Percentiles rank a stretch among this genome's conserved stretches.
phyloP scores from a whole-genome alignment of 495 filamentous ascomycete genomes.

The Friedmanniomyces simplex region DNA sequence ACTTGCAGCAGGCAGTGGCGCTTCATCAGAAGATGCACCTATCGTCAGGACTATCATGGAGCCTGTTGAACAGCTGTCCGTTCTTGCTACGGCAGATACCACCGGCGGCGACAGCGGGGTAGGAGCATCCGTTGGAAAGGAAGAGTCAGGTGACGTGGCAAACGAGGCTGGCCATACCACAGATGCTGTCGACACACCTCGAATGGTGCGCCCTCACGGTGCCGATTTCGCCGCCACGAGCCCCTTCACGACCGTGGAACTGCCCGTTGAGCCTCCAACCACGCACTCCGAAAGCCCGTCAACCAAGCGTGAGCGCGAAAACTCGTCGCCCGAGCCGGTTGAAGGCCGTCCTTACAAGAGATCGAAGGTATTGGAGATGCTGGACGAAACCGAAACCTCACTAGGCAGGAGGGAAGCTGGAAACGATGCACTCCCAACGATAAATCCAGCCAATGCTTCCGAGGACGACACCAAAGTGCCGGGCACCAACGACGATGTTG shows the following conservation, averaged over 20 bases:
- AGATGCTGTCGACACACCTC: neutral
- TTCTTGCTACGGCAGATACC: too few species aligned
- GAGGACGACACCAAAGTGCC: too few species aligned
- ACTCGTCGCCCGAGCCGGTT: neutral
- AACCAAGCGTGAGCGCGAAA: neutral
- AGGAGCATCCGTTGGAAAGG: neutral
- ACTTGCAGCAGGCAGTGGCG: neutral
- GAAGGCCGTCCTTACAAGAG: neutral
- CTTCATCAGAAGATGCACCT: neutral
- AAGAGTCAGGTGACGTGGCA: neutral
- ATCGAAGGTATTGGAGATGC: neutral
- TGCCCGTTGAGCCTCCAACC: neutral
- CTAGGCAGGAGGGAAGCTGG: neutral
- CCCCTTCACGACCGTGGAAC: too few species aligned
- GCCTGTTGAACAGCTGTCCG: too few species aligned
- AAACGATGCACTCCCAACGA: too few species aligned
- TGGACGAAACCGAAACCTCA: neutral
- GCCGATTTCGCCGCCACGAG: neutral
- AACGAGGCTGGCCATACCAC: neutral
- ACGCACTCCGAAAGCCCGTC: neutral
- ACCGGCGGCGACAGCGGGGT: too few species aligned
- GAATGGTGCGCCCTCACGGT: neutral
- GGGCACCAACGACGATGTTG: too few species aligned
- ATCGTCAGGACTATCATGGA: too few species aligned
- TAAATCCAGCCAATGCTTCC: too few species aligned